Conservation (phyloP, 108 stramenopile species). For the Cyclotella sp. region DNA sequence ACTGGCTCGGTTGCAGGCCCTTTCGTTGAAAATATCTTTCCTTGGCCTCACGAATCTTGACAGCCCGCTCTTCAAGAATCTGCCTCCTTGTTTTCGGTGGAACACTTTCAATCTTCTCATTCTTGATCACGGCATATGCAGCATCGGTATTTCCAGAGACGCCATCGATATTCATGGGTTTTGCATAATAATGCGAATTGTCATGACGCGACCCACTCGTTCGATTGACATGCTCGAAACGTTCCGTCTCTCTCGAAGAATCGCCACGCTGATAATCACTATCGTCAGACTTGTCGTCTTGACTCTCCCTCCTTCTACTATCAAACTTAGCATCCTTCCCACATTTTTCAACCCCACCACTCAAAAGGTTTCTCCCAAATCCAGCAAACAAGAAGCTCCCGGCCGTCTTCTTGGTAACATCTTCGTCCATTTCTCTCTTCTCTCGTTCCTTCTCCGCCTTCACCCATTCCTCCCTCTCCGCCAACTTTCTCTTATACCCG, state of each 20-base stretch:
- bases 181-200: not conserved
- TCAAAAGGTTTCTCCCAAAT: conserved; percentile 62
- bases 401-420: conserved; percentile 61
- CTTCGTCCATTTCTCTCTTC: conserved; percentile 64
- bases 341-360: conserved; percentile 24
- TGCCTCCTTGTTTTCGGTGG: conserved; percentile 12
- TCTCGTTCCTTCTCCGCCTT: conserved; percentile 61
- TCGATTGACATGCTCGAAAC: not conserved
- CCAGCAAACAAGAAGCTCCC: conserved; percentile 70
- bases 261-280: conserved; percentile 5
- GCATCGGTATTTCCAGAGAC: not conserved
- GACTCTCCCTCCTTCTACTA: not conserved
- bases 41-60: conserved; percentile 41
- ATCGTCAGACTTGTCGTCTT: not conserved
- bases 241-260: conserved; percentile 22
- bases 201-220: not conserved
- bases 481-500: conserved; percentile 75
- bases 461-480: conserved; percentile 75
- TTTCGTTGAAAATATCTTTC: conserved; percentile 46
- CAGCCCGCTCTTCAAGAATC: conserved; percentile 48
- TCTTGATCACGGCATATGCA: not conserved
- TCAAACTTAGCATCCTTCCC: not conserved
- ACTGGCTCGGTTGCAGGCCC: conserved; percentile 4
- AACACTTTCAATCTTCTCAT: not conserved
- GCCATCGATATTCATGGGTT: not conserved